A percentile compares a stretch with the other conserved stretches of the same genome.
These are phyloP conservation scores for Coriolopsis trogii DNA, from an alignment of 1,284 basidiomycete species.

Conservation along the genomic window DNA sequence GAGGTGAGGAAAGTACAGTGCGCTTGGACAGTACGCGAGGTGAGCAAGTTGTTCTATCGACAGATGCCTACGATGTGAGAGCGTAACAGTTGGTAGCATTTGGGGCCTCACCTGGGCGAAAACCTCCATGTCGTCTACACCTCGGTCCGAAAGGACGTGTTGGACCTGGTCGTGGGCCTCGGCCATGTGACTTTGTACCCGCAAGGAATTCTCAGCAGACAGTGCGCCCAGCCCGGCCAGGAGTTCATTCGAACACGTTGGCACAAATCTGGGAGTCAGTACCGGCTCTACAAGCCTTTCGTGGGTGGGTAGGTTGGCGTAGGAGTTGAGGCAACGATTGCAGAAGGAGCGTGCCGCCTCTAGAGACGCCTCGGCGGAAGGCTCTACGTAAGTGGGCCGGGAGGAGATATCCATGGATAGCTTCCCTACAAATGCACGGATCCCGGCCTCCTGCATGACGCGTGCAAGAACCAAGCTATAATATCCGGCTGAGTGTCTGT, in stretches of 20 bases:
- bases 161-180: constrained; percentile 76
- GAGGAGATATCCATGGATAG: constrained; percentile 84
- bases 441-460: constrained; percentile 69
- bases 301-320: constrained; percentile 44
- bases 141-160: constrained; percentile 64
- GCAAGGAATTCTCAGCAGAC: constrained; percentile 30
- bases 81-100: neutral
- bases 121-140: constrained; percentile 69
- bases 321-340: constrained; percentile 46
- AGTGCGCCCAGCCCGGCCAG: constrained; percentile 57
- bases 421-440: constrained; percentile 83
- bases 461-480: constrained; percentile 73
- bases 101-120: constrained; percentile 60
- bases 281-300: constrained; percentile 67
- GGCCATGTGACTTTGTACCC: constrained; percentile 51
- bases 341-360: constrained; percentile 60
- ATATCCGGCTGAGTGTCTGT: neutral
- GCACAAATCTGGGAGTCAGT: constrained; percentile 81
- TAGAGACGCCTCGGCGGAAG: constrained; percentile 52
- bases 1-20: constrained; percentile 79
- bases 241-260: constrained; percentile 74
- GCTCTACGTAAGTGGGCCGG: constrained; percentile 72
- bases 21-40: constrained; percentile 71
- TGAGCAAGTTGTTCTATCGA: constrained; percentile 59
- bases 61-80: constrained; percentile 6